Conservation (phyloP, 2,329 filamentous ascomycete genomes). For the Claviceps fusiformis region DNA sequence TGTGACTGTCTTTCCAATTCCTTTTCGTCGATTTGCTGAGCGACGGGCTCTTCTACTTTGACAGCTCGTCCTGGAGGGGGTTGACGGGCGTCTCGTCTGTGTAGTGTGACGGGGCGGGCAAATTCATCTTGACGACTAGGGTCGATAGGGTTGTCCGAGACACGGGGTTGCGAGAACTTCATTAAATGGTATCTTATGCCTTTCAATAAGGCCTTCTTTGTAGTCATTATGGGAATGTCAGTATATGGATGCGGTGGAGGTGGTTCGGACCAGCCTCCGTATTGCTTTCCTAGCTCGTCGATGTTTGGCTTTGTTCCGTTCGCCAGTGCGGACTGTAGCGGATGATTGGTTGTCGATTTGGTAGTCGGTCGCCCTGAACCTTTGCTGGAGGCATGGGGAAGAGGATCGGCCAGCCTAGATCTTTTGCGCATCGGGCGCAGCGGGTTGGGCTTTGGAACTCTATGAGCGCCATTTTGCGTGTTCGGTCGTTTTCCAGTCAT, state of each 20-base stretch:
- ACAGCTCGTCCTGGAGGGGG: constrained; percentile 49
- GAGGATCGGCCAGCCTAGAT: constrained; percentile 39
- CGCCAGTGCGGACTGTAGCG: constrained; percentile 9
- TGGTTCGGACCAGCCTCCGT: constrained; percentile 45
- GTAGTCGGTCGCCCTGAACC: constrained; percentile 13
- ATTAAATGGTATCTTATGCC: constrained; percentile 79
- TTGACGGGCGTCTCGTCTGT: constrained; percentile 73
- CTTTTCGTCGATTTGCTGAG: constrained; percentile 36
- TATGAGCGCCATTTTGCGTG: constrained; percentile 19
- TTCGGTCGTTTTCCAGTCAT: constrained; percentile 32
- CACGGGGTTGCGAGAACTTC: constrained; percentile 53
- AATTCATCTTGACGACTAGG: constrained; percentile 62
- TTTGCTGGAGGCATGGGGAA: constrained; percentile 47
- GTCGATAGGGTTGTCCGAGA: constrained; percentile 49
- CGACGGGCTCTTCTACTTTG: constrained; percentile 41
- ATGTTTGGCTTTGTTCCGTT: constrained; percentile 22
- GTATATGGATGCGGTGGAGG: constrained; percentile 33
- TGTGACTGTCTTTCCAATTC: constrained; percentile 55
- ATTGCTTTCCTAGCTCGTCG: constrained; percentile 29
- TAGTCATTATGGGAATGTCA: constrained; percentile 61
- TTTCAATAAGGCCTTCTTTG: constrained; percentile 66
- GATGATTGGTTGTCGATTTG: constrained; percentile 9
- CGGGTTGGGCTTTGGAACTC: constrained; percentile 20
- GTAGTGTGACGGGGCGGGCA: constrained; percentile 72
- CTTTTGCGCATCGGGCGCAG: constrained; percentile 26